Percentiles rank a stretch among this genome's conserved stretches.
Evolutionary conservation across 169 alveolate species (phyloP).

Genomic region (Plasmodium coatneyi): DNA sequence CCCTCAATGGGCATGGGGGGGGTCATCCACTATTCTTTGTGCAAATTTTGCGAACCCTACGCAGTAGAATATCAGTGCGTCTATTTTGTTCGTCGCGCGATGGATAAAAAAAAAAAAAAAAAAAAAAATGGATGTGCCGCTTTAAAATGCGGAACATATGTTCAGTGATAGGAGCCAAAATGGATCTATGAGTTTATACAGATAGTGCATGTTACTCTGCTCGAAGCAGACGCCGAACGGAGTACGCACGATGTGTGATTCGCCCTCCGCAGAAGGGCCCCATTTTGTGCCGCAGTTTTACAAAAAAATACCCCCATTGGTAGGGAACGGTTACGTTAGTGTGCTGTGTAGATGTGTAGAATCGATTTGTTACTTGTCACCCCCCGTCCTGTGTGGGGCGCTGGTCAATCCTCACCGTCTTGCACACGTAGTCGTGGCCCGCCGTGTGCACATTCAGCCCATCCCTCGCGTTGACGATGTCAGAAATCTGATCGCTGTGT

Average conservation of each 20-base stretch:
- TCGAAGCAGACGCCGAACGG: not conserved
- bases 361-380: not conserved
- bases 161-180: not conserved
- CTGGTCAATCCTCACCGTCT: constrained; percentile 59
- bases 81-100: not conserved
- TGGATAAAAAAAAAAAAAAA: not conserved
- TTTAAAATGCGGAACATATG: not conserved
- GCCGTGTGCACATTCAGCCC: constrained; percentile 54
- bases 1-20: not conserved
- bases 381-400: not conserved
- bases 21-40: not conserved
- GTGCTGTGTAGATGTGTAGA: not conserved
- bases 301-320: not conserved
- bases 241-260: not conserved
- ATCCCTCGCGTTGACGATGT: constrained; percentile 41
- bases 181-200: not conserved
- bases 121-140: not conserved
- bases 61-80: not conserved
- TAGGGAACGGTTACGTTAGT: not conserved
- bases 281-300: not conserved
- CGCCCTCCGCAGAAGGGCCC: not conserved
- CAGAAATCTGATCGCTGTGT: constrained; percentile 44
- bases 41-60: not conserved
- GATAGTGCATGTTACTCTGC: not conserved
- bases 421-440: constrained; percentile 39